Percentiles rank a stretch among this genome's conserved stretches.
Evolutionary conservation across 805 yeast species (phyloP).

Genomic region (Candida suzukii): DNA sequence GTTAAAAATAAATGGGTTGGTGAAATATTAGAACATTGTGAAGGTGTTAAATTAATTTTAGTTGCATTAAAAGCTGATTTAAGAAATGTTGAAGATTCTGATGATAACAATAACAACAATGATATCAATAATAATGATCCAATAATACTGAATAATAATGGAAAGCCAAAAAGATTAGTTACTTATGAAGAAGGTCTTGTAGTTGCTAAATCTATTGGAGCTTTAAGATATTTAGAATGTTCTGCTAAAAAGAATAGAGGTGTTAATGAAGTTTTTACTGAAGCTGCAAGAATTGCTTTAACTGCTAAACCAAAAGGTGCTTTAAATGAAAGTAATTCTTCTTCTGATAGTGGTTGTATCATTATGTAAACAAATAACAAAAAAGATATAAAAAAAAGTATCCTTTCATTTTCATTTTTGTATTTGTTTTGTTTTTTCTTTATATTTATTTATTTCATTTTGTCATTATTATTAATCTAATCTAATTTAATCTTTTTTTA

Average conservation of each 20-base stretch:
- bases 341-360: constrained; percentile 14
- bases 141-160: constrained; percentile 19
- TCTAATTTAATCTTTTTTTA: no score
- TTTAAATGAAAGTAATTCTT: constrained; percentile 31
- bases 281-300: constrained; percentile 95
- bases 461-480: no score
- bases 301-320: constrained; percentile 82
- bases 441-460: no score
- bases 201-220: constrained; percentile 90
- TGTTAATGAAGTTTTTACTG: constrained; percentile 98
- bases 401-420: no score
- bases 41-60: constrained; percentile 86
- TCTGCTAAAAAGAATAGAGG: constrained; percentile 95
- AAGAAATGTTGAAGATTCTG: constrained; percentile 37
- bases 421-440: no score
- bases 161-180: constrained; percentile 45
- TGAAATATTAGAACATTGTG: constrained; percentile 94
- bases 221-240: constrained; percentile 90
- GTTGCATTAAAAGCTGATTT: constrained; percentile 95
- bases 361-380: constrained; percentile 13
- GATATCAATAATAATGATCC: constrained; percentile 18
- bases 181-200: constrained; percentile 90
- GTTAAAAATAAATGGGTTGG: constrained; percentile 97
- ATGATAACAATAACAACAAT: constrained; percentile 22
- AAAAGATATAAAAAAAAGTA: not conserved